Conservation (phyloP, 2,329 filamentous ascomycete species). For the Cytospora schulzeri region DNA sequence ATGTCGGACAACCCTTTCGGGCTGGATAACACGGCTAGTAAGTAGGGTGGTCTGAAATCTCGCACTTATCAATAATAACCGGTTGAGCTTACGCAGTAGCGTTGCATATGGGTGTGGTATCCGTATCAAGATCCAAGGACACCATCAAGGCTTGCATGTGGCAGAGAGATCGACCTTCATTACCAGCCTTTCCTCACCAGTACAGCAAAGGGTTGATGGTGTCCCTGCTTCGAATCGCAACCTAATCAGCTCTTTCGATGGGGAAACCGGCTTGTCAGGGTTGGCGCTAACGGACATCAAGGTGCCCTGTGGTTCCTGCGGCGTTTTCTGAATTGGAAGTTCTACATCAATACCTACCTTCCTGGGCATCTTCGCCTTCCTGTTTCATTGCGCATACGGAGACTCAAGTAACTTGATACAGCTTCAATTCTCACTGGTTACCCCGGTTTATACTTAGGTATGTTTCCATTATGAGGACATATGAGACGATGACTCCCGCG, state of each 20-base stretch:
- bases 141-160: slow-evolving; percentile 9
- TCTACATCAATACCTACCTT: slow-evolving; percentile 7
- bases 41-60: slow-evolving; percentile 2
- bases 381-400: slow-evolving; percentile 9
- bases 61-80: slow-evolving; percentile 15
- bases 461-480: slow-evolving; percentile 10
- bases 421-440: slow-evolving; percentile 14
- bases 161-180: slow-evolving; percentile 8
- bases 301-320: slow-evolving; percentile 14
- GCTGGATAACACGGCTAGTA: background rate
- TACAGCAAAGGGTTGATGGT: slow-evolving; percentile 6
- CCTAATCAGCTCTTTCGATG: slow-evolving; percentile 4
- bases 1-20: background rate
- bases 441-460: background rate
- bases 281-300: slow-evolving; percentile 18
- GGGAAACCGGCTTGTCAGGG: slow-evolving; percentile 16
- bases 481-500: slow-evolving; percentile 21
- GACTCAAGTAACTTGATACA: slow-evolving; percentile 1
- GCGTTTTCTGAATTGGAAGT: background rate
- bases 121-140: slow-evolving; percentile 20
- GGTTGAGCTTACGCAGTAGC: slow-evolving; percentile 20
- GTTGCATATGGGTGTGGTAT: slow-evolving; percentile 21
- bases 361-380: slow-evolving; percentile 15
- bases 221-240: slow-evolving; percentile 3
- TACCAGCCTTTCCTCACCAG: slow-evolving; percentile 1